Evolutionary conservation across 2,329 filamentous ascomycete genomes (phyloP), one percentile per base, ranked within the genome.

Genomic region (Colletotrichum nymphaeae): DNA sequence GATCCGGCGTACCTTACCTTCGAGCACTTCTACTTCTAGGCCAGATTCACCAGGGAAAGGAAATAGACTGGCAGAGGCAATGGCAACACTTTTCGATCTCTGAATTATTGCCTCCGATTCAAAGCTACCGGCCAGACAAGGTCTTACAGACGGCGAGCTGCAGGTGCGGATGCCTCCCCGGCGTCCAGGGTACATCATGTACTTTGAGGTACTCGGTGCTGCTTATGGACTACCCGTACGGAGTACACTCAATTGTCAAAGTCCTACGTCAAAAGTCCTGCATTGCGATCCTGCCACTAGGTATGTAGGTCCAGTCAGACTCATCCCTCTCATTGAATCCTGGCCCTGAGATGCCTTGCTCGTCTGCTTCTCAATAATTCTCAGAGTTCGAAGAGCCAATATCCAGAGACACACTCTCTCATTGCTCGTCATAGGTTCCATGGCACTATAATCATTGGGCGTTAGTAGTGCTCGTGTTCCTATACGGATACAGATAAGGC

Each of bases 211-310:
- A 69, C 59, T 42, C 16, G 14, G 37, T 42, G 16, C 37, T 42
- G 19, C 28, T 2, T 42, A 24, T 19, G 32, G 32, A 32, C 9
- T 32, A 30, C 30, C 30, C 30, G 30, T 30, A 32, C 32, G 32
- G 32, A 16, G 46, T 22, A 6, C 28, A 26, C 11, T 26, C 24
- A 11, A 49, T 9, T 11, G 3, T 22, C 24, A 73, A 73, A 70
- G 70, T 73, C 70, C 70, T 73, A 73, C 60, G 24, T 8, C 30
- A 58, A 73, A 73, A 70, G 70, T 73, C 70, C 70, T 73, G 62
- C 70, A 62, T 65, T 35, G 2, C 46, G 35, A 19, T 35, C 62
- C 28, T 49, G 5, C 32, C 11, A 32, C 32, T 32, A 32, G 32
- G 32, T 32, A 32, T 32, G 32, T 32, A 32, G n/a, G n/a, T 49